Base-by-base conservation (phyloP, 148 eudicot species). In the Cornus kousa region DNA sequence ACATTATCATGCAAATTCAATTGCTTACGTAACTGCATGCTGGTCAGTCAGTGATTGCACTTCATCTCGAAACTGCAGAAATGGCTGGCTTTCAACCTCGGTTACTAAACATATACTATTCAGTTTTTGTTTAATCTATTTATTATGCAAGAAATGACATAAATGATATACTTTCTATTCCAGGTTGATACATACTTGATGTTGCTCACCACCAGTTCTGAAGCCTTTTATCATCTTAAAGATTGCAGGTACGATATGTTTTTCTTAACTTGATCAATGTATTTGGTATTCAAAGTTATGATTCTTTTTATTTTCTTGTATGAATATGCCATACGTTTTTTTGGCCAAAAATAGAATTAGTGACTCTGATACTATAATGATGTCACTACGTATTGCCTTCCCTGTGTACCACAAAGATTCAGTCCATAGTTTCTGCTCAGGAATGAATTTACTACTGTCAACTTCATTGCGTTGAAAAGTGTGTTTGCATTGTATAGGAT, bases 151-250 rank as follows among this genome's bases (percentile, higher is more conserved):
- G 31, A 59, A 67, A 37, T 68, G 64, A 78, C 48, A 32, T 46
- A 24, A 33, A 73, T 60, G 9, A 62, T 23, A 50, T 23, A 70
- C 55, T 68, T 68, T 70, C 80, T 70, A 74, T 84, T 67, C 86
- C 97, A 93, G 99, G 92, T 76, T 71, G 91, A 92, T 78, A 92
- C 99, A 64, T 95, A 95, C 85, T 85, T 96, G 85, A 83, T 96
- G 84, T 76, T 96, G 92, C 95, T 96, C 79, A 93, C 99, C 31
- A 88, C 99, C 64, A 86, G 90, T 87, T 89, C 99, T 40, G 98
- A 96, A 86, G 93, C 95, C 80, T 96, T 96, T 68, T 92, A 85
- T 87, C 95, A 92, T 87, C 93, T 96, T 57, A 93, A 96, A 87
- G 99, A 93, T 77, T 90, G 97, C 91, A 92, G 99, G 99, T 96